Percentiles rank a stretch among this genome's conserved stretches.
These are phyloP conservation scores for Diaporthe aspalathi DNA, from an alignment of 2,329 filamentous ascomycete species.

Conservation along the genomic window DNA sequence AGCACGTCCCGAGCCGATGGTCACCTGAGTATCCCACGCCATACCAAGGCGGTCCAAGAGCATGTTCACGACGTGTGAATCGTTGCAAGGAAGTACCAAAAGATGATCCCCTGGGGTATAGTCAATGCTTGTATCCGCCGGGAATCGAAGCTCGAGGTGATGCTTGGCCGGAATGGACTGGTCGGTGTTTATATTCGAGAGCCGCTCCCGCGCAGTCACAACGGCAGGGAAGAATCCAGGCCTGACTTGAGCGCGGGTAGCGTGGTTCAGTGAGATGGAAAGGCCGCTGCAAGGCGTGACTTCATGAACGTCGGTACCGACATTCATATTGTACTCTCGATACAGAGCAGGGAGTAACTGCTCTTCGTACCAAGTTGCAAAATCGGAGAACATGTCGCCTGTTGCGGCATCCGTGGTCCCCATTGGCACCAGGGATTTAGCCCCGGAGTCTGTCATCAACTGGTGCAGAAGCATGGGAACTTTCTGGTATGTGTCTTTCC, in stretches of 20 bases:
- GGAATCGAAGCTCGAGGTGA: constrained; percentile 5
- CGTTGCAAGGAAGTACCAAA: constrained; percentile 10
- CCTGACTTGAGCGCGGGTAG: constrained; percentile 1
- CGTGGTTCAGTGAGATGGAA: not conserved
- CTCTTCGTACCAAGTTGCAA: not conserved
- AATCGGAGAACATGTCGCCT: constrained; percentile 1
- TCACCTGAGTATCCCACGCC: constrained; percentile 1
- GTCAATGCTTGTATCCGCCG: not conserved
- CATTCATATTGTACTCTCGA: not conserved
- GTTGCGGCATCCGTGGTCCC: not conserved
- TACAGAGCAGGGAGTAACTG: not conserved
- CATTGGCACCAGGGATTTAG: not conserved
- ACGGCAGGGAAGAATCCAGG: constrained; percentile 1
- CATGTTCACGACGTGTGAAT: not conserved
- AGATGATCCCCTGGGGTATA: constrained; percentile 16
- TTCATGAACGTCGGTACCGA: not conserved
- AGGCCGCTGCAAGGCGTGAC: not conserved
- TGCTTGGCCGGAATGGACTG: not conserved
- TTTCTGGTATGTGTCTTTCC: constrained; percentile 11
- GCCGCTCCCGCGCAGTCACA: not conserved
- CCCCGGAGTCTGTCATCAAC: not conserved
- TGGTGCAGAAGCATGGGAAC: not conserved
- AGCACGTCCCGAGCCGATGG: constrained; percentile 8
- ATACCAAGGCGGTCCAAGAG: constrained; percentile 7
- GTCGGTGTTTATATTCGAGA: not conserved